A percentile compares a stretch with the other conserved stretches of the same genome.
Conservation (phyloP, 257 asterid species). For the Catharanthus roseus region DNA sequence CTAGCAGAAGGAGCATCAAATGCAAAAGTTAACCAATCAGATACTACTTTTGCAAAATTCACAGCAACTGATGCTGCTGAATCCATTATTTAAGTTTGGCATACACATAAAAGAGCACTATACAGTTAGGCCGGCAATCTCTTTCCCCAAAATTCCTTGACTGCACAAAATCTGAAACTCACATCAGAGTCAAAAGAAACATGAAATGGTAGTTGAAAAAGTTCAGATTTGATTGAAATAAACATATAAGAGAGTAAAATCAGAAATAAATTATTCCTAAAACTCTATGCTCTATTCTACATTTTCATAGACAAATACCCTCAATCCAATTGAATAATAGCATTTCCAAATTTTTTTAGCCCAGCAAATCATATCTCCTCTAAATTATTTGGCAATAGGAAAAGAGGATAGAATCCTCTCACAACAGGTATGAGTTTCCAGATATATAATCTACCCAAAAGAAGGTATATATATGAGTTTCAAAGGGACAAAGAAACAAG, state of each 20-base stretch:
- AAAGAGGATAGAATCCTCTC: neutral
- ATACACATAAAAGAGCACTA: neutral
- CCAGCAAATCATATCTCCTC: neutral
- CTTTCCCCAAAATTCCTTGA: neutral
- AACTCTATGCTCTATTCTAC: neutral
- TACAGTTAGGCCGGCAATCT: neutral
- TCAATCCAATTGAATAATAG: neutral
- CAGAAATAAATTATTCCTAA: neutral
- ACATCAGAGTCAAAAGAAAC: neutral
- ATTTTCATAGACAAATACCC: neutral
- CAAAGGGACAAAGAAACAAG: neutral
- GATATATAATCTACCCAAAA: neutral
- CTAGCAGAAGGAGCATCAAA: constrained; percentile 70
- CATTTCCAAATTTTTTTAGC: neutral
- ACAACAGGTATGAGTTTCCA: neutral
- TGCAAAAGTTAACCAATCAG: constrained; percentile 63
- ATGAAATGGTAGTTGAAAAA: neutral
- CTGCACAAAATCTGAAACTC: neutral
- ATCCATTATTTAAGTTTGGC: constrained; percentile 32
- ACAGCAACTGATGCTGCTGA: constrained; percentile 33
- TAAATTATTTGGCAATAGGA: neutral
- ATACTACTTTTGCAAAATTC: constrained; percentile 46
- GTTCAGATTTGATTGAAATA: neutral
- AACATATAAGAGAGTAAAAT: neutral
- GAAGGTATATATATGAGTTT: neutral